Evolutionary conservation across 176 grass and related monocot species (phyloP).

Genomic region (Panicum miliaceum): DNA sequence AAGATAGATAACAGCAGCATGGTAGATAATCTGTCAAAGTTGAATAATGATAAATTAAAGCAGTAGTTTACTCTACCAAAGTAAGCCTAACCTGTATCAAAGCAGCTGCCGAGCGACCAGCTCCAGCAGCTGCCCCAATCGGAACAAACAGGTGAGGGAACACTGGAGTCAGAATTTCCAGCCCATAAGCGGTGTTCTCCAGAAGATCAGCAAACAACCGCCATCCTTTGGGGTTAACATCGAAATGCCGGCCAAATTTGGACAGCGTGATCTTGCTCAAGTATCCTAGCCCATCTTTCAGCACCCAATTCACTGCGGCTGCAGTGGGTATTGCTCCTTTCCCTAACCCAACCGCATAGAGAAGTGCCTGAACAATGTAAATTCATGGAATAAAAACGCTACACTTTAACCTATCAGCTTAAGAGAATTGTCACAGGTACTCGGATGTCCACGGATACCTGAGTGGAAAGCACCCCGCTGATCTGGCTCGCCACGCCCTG

Average conservation of each 20-base stretch:
- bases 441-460: slow-evolving; percentile 38
- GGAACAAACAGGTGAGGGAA: slow-evolving; percentile 94
- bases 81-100: slow-evolving; percentile 72
- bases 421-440: not conserved
- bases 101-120: slow-evolving; percentile 83
- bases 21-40: slow-evolving; percentile 8
- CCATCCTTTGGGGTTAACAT: slow-evolving; percentile 98
- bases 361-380: slow-evolving; percentile 60
- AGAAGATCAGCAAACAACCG: slow-evolving; percentile 81
- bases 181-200: slow-evolving; percentile 82
- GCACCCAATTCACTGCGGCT: slow-evolving; percentile 88
- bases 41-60: slow-evolving; percentile 18
- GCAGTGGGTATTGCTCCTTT: slow-evolving; percentile 88
- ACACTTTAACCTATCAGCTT: not conserved
- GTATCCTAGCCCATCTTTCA: slow-evolving; percentile 92
- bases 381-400: not conserved
- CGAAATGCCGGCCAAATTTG: slow-evolving; percentile 88
- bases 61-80: slow-evolving; percentile 8
- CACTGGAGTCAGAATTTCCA: slow-evolving; percentile 91
- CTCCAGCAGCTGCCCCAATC: slow-evolving; percentile 80
- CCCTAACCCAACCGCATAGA: slow-evolving; percentile 88
- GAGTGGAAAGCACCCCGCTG: slow-evolving; percentile 87
- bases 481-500: slow-evolving; percentile 89
- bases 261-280: slow-evolving; percentile 92
- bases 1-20: slow-evolving; percentile 4